phyloP scores from a whole-genome alignment of 768 basidiomycete species.

The Mycena vulgaris region DNA sequence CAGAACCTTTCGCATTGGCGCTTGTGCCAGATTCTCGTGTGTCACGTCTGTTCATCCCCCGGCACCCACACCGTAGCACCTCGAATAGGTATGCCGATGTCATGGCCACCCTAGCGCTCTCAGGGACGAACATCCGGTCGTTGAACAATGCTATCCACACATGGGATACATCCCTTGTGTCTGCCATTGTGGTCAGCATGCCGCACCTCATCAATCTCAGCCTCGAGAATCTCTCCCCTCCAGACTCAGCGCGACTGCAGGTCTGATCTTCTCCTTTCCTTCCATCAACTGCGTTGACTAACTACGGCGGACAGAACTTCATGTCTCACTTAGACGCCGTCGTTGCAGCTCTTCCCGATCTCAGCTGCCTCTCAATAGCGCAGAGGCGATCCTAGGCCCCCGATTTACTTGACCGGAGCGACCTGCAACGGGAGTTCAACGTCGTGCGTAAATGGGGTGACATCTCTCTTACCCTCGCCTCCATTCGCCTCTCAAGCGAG shows the following conservation, averaged over 20 bases:
- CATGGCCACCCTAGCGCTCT: too few relatives aligned
- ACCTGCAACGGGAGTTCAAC: background rate
- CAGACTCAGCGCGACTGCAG: background rate
- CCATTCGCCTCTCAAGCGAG: too few relatives aligned
- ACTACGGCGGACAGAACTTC: too few relatives aligned
- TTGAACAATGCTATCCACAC: background rate
- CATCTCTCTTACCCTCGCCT: background rate
- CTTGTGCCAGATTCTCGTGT: background rate
- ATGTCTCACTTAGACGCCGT: background rate
- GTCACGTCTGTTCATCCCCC: background rate
- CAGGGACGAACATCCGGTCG: background rate
- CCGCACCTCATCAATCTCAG: background rate
- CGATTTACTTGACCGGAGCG: background rate
- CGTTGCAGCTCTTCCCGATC: background rate
- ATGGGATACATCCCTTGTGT: slow-evolving; percentile 4
- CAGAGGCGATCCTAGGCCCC: background rate
- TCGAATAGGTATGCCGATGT: too few relatives aligned
- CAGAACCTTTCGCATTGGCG: background rate
- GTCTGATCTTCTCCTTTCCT: background rate
- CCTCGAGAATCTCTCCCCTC: background rate
- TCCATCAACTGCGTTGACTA: too few relatives aligned
- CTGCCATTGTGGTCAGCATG: background rate
- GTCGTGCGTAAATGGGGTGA: slow-evolving; percentile 7
- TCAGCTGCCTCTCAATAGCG: background rate
- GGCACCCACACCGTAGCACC: background rate